These are phyloP conservation scores for Lizanozyma gosingica DNA, from an alignment of 1,139 yeast genomes.

Conservation along the genomic window DNA sequence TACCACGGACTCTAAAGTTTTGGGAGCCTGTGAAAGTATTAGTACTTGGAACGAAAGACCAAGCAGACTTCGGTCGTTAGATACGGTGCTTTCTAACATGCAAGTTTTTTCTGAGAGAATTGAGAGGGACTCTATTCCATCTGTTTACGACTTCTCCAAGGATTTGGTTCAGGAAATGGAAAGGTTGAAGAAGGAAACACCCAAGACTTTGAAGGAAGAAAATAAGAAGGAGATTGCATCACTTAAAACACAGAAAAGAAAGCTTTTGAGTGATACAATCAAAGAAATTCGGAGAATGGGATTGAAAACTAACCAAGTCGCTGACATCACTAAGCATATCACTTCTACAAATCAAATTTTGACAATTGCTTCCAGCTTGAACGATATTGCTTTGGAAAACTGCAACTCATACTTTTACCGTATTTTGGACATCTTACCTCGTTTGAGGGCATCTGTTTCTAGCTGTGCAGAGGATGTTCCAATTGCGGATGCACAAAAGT, in stretches of 20 bases:
- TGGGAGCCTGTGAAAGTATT: conserved; percentile 15
- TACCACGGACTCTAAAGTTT: conserved; percentile 5
- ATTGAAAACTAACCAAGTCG: conserved; percentile 52
- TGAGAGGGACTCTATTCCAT: conserved; percentile 19
- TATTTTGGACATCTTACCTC: conserved; percentile 70
- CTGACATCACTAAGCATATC: conserved; percentile 56
- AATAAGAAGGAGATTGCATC: conserved; percentile 66
- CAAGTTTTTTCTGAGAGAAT: conserved; percentile 34
- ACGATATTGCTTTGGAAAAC: conserved; percentile 28
- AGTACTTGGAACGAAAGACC: conserved; percentile 51
- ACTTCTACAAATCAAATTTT: conserved; percentile 55
- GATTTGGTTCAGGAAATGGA: conserved; percentile 52
- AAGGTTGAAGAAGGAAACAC: conserved; percentile 66
- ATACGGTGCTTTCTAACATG: conserved; percentile 49
- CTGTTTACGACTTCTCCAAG: conserved; percentile 43
- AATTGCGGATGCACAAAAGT: conserved; percentile 62
- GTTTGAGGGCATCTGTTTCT: conserved; percentile 58
- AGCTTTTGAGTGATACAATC: conserved; percentile 66
- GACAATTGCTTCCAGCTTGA: conserved; percentile 43
- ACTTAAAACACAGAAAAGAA: conserved; percentile 71
- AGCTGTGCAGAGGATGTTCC: conserved; percentile 70
- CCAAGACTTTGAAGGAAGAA: conserved; percentile 58
- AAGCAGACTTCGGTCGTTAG: conserved; percentile 40
- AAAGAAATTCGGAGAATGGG: conserved; percentile 73
- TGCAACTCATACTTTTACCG: conserved; percentile 59